A percentile compares a stretch with the other conserved stretches of the same genome.
phyloP scores from a whole-genome alignment of 2,329 filamentous ascomycete species.

The Penicillium brasilianum region DNA sequence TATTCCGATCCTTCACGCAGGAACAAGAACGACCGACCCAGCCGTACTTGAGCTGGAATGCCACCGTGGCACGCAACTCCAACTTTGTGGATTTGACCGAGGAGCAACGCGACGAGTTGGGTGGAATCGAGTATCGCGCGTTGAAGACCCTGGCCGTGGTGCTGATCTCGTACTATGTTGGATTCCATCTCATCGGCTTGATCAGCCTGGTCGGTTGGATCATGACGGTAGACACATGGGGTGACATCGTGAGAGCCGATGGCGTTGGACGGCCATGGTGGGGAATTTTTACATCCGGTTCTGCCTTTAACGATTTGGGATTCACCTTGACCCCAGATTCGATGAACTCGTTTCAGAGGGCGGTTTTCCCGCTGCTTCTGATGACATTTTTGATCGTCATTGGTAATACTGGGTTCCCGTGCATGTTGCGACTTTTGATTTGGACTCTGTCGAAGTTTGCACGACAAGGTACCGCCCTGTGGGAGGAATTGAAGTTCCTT shows the following conservation, averaged over 20 bases:
- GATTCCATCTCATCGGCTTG: constrained; percentile 79
- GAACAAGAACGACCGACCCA: constrained; percentile 58
- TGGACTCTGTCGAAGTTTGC: constrained; percentile 75
- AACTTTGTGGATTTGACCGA: constrained; percentile 86
- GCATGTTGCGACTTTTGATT: constrained; percentile 91
- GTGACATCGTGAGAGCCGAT: constrained; percentile 63
- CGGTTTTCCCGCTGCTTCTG: constrained; percentile 75
- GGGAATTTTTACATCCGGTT: constrained; percentile 85
- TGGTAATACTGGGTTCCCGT: constrained; percentile 93
- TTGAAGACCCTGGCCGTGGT: constrained; percentile 83
- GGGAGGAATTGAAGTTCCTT: constrained; percentile 89
- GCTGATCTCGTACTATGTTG: constrained; percentile 78
- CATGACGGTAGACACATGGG: constrained; percentile 65
- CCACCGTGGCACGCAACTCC: constrained; percentile 91
- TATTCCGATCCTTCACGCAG: constrained; percentile 45
- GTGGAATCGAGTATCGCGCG: constrained; percentile 94
- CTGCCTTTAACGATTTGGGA: constrained; percentile 93
- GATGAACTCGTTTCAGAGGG: constrained; percentile 85
- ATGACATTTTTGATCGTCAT: constrained; percentile 89
- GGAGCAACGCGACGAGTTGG: constrained; percentile 91
- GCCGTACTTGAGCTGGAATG: constrained; percentile 93
- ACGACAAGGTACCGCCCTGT: constrained; percentile 70
- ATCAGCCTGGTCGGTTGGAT: constrained; percentile 83
- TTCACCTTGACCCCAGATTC: constrained; percentile 91
- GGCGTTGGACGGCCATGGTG: constrained; percentile 80